These are phyloP conservation scores for Haematococcus lacustris DNA, from an alignment of 139 green algal species.

Conservation along the genomic window DNA sequence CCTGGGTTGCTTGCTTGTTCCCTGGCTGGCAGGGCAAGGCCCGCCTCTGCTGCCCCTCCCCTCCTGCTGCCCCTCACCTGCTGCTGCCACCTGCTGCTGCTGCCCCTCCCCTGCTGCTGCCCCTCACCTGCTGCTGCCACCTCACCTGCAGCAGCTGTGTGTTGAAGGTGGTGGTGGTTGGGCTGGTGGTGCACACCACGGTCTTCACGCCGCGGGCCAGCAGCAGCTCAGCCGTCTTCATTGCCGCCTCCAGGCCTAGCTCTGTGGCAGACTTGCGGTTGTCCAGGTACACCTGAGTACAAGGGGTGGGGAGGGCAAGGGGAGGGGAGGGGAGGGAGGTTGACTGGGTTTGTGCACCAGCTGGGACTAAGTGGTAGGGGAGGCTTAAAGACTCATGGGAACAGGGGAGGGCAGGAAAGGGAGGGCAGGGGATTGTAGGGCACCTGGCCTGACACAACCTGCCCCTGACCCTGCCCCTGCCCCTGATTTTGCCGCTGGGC, in stretches of 20 bases:
- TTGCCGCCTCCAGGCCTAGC: conserved; percentile 16
- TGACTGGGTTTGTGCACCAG: too few species aligned
- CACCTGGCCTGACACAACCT: too few species aligned
- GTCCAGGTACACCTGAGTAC: conserved; percentile 40
- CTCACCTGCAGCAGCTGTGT: conserved; percentile 8
- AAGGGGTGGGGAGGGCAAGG: too few species aligned
- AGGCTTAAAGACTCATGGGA: too few species aligned
- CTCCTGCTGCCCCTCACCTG: background rate
- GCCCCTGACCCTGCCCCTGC: too few species aligned
- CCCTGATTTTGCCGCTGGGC: too few species aligned
- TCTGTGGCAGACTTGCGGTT: conserved; percentile 30
- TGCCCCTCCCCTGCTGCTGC: background rate
- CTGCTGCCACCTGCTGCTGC: background rate
- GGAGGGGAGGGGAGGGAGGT: too few species aligned
- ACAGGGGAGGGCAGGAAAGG: too few species aligned
- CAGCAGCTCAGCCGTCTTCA: conserved; percentile 21
- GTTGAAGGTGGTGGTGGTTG: conserved; percentile 11
- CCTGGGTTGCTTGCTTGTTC: background rate
- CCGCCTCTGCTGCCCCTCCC: background rate
- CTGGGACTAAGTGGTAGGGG: too few species aligned
- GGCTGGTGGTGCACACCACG: conserved; percentile 6
- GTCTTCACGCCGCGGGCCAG: conserved; percentile 28
- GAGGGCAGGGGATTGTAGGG: too few species aligned
- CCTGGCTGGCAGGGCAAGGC: background rate
- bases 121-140: background rate